A percentile compares a stretch with the other conserved stretches of the same genome.
These are phyloP conservation scores for Pyropia yezoensis DNA, from an alignment of 23 red algal genomes.

Conservation along the genomic window DNA sequence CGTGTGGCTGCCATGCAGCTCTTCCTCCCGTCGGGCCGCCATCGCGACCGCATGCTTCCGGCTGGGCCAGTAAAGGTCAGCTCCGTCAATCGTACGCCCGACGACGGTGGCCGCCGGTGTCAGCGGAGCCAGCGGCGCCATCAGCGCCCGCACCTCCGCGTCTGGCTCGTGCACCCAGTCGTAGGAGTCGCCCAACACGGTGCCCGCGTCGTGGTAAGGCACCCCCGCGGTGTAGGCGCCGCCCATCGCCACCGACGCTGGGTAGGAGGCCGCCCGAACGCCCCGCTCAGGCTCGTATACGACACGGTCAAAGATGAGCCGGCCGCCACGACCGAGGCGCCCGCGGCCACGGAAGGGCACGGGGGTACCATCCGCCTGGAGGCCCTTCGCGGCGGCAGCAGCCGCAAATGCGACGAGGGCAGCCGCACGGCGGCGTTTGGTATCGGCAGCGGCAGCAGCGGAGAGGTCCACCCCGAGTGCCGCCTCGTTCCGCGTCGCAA, in stretches of 20 bases:
- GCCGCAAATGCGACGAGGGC: background rate
- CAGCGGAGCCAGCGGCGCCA: too few species aligned
- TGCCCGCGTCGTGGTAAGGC: constrained; percentile 4
- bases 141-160: too few species aligned
- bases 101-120: too few species aligned
- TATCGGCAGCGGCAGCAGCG: background rate
- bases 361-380: background rate
- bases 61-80: too few species aligned
- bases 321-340: constrained; percentile 55
- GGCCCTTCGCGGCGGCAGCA: background rate
- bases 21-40: too few species aligned
- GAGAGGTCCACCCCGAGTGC: background rate
- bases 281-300: constrained; percentile 32
- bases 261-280: constrained; percentile 49
- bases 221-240: constrained; percentile 50
- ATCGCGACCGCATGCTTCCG: too few species aligned
- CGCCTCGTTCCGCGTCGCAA: background rate
- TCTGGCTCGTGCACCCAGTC: too few species aligned
- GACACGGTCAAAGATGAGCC: constrained; percentile 78
- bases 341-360: constrained; percentile 18
- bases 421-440: too few species aligned
- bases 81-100: too few species aligned
- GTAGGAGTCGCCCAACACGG: too few species aligned
- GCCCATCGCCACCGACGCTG: constrained; percentile 45
- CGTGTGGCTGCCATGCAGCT: too few species aligned